Evolutionary conservation across 169 alveolate species (phyloP).

Genomic region (Amoebophrya sp.): DNA sequence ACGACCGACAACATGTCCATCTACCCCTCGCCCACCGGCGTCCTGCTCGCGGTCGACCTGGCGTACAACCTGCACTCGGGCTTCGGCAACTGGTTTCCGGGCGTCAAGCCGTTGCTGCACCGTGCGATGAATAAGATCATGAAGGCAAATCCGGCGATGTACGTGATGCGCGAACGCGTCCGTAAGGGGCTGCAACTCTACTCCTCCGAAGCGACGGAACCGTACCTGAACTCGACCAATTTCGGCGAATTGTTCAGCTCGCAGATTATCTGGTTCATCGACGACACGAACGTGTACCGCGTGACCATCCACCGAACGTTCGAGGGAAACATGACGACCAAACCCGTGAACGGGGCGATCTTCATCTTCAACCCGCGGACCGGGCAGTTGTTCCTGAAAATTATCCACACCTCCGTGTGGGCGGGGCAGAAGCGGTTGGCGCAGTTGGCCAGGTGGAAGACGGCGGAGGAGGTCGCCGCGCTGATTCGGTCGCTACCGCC

Average conservation of each 20-base stretch:
- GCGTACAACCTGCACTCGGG: conserved; percentile 99
- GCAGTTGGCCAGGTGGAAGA: conserved; percentile 99
- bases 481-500: conserved; percentile 98
- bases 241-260: conserved; percentile 97
- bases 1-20: conserved; percentile 98
- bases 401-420: conserved; percentile 99
- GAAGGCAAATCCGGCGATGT: conserved; percentile 98
- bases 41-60: conserved; percentile 93
- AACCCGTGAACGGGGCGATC: conserved; percentile 99
- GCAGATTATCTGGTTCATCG: conserved; percentile 99
- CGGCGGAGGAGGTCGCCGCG: conserved; percentile 99
- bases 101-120: conserved; percentile 87
- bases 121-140: conserved; percentile 98
- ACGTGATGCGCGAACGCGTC: conserved; percentile 98
- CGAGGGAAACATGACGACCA: conserved; percentile 99
- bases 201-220: conserved; percentile 99
- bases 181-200: conserved; percentile 98
- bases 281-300: conserved; percentile 99
- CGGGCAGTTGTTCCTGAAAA: conserved; percentile 97
- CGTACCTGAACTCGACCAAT: conserved; percentile 95
- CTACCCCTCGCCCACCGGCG: conserved; percentile 99
- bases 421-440: conserved; percentile 99
- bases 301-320: conserved; percentile 99
- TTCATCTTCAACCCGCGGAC: conserved; percentile 98
- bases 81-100: conserved; percentile 98